Base-by-base conservation (phyloP, 2,329 filamentous ascomycete genomes). In the Cladosporium sp. region DNA sequence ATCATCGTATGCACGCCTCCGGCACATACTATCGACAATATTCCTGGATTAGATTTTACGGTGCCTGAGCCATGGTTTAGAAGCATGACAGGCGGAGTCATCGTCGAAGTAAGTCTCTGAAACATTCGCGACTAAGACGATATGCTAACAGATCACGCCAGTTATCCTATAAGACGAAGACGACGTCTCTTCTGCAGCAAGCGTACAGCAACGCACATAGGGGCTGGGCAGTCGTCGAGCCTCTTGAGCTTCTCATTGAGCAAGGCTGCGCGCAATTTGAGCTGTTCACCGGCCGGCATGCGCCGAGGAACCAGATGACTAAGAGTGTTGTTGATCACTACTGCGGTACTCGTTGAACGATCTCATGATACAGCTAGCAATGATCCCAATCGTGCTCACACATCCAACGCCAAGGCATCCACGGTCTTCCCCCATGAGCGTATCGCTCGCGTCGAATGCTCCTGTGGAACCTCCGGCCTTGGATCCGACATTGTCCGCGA, bases 401-500 rank as follows among this genome's bases (percentile, higher is more conserved):
- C 41, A 21, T 21, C 10, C 8, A 47, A n/a, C 10, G n/a, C n/a
- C 41, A 24, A 47, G 4, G 41, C n/a, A 1, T 69, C 66, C 4
- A 77, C 75, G 60, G 84, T 72, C 70, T 76, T 84, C 66, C 76
- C 73, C 85, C 85, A 87, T 15, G 81, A 77, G 26, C 71, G 72
- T 6, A 78, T 79, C 0, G 82, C 85, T 34, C 85, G 78, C 47
- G 67, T 69, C 1, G 86, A 85, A 77, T 86, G 80, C 66, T 81
- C 80, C 73, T 81, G 83, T 0, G 87, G 87, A n/a, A 84, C 80
- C 0, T 76, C 78, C 0, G 83, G 78, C 6, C 82, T 82, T 12
- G 76, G 73, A 67, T 87, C 83, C 4, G 81, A 78, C 82, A 89
- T 85, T 18, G 82, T 81, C 49, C 84, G 77, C 71, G 87, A 85